Evolutionary conservation across 179 eudicot genomes (phyloP).

Genomic region (Dionaea muscipula): DNA sequence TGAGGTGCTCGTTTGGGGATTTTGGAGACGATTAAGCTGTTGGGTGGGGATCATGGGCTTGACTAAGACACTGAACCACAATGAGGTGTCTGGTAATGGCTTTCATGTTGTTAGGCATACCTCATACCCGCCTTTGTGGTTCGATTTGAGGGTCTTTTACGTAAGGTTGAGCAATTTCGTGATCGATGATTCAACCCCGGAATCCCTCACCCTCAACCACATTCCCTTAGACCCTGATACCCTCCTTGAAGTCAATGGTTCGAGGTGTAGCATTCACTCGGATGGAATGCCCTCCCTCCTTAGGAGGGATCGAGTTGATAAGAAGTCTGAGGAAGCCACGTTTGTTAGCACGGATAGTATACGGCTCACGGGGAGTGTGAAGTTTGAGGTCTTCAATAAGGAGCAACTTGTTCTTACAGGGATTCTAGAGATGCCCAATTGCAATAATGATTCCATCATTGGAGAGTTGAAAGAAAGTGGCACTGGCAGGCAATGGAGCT

Average conservation of each 20-base stretch:
- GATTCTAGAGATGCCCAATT: conserved; percentile 27
- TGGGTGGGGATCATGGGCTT: conserved; percentile 7
- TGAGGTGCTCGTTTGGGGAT: neutral
- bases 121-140: conserved; percentile 45
- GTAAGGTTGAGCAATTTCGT: conserved; percentile 53
- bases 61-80: conserved; percentile 24
- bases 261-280: conserved; percentile 47
- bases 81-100: conserved; percentile 36
- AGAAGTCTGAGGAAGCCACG: conserved; percentile 68
- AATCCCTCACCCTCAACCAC: conserved; percentile 62
- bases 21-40: neutral
- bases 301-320: conserved; percentile 62
- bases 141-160: conserved; percentile 66
- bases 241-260: conserved; percentile 66
- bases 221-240: conserved; percentile 55
- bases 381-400: conserved; percentile 62
- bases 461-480: conserved; percentile 24
- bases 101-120: conserved; percentile 27
- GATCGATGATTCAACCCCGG: conserved; percentile 57
- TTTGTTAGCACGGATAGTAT: conserved; percentile 69
- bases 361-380: conserved; percentile 53
- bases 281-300: conserved; percentile 53
- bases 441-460: conserved; percentile 26
- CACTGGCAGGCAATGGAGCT: conserved; percentile 36
- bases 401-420: conserved; percentile 47